Percentiles rank a stretch among this genome's conserved stretches.
Evolutionary conservation across 768 basidiomycete species (phyloP).

Genomic region (Strobilomyces echinocephalus): DNA sequence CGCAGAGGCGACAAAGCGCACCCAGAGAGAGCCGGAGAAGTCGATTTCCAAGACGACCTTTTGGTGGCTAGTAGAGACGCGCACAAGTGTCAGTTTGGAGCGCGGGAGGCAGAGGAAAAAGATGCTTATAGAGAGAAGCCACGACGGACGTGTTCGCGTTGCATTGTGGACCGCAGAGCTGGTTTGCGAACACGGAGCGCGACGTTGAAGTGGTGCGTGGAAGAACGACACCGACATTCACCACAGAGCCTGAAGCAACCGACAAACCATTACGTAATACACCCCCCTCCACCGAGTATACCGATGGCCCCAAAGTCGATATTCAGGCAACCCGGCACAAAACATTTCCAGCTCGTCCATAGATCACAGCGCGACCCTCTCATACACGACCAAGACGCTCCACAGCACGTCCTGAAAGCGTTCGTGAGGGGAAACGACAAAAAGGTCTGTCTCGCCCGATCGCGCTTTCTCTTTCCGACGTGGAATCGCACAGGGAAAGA

Average conservation of each 20-base stretch:
- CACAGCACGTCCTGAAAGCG: slow-evolving; percentile 82
- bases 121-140: slow-evolving; percentile 87
- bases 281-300: neutral
- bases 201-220: neutral
- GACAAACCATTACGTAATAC: slow-evolving; percentile 29
- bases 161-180: slow-evolving; percentile 39
- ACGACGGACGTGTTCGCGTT: slow-evolving; percentile 73
- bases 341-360: slow-evolving; percentile 96
- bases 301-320: slow-evolving; percentile 78
- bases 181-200: neutral
- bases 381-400: slow-evolving; percentile 88
- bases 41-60: slow-evolving; percentile 93
- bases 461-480: neutral
- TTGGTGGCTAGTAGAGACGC: slow-evolving; percentile 86
- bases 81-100: slow-evolving; percentile 41
- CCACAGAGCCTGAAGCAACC: slow-evolving; percentile 23
- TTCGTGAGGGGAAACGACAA: slow-evolving; percentile 68
- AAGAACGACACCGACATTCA: slow-evolving; percentile 9
- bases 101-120: slow-evolving; percentile 22
- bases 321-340: slow-evolving; percentile 83
- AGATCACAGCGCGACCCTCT: slow-evolving; percentile 94
- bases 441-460: slow-evolving; percentile 42
- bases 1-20: slow-evolving; percentile 36
- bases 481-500: slow-evolving; percentile 58
- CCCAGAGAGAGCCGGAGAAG: slow-evolving; percentile 84